Evolutionary conservation across 352 stramenopile species (phyloP), one percentile per base, ranked within the genome.

Genomic region (Nothophytophthora sp.): DNA sequence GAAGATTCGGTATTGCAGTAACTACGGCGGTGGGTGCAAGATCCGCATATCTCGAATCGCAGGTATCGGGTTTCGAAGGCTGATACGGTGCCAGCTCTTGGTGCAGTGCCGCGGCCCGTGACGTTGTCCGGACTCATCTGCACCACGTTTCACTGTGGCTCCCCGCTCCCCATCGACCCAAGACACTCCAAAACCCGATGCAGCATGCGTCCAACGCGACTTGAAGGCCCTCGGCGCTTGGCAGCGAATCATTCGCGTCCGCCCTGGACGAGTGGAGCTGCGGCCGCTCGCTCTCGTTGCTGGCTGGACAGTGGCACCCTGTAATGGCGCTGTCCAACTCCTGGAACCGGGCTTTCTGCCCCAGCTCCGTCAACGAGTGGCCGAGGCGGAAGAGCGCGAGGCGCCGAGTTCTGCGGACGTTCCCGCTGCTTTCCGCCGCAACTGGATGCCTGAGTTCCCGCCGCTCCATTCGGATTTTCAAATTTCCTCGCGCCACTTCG

Each of bases 331-430:
- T 18, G 56, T 66, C 15, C 44, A 42, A 64, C 60, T 69, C 12
- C 1, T 60, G 12, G 15, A 8, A 10, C 9, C 27, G 39, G 24
- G 54, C 48, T 52, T 46, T 70, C 60, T 70, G 60, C 42, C 45
- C 33, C 32, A 34, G 46, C 15, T 10, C 35, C 55, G 45, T 37
- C 12, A 61, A 67, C 51, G 52, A 62, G 51, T 67, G 59, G 52
- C 23, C 53, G 46, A 55, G 56, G 34, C 34, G 42, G 33, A 47
- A 20, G 20, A 44, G 38, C 33, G 32, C 16, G 18, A 32, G 27
- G 54, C 30, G 34, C 47, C 35, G 36, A 20, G 47, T 69, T 69
- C 54, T 55, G 39, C 57, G 42, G 44, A 60, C 42, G 47, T 63
- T 64, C 50, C 36, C 5, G 10, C 25, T 47, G 39, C 39, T 28